Evolutionary conservation across 805 yeast genomes (phyloP), one percentile per base, ranked within the genome.

Genomic region (Ogataea thermomethanolica): DNA sequence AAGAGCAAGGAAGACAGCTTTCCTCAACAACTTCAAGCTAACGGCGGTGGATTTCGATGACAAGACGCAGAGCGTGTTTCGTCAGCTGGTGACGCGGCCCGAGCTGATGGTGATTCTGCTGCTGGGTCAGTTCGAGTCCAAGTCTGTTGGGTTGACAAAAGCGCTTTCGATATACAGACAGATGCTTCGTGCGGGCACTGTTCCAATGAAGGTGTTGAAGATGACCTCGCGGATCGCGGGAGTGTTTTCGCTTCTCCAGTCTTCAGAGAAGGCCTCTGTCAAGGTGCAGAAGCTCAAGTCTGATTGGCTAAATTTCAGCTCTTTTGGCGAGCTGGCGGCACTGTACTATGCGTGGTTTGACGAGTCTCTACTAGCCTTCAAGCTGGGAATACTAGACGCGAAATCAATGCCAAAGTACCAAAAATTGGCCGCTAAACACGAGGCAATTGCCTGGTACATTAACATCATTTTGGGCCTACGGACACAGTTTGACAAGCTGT

Each of bases 261-360:
- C 46, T 13, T 25, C 34, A 6, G 47, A 34, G 4, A 44, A 46
- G 33, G 41, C 43, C 6, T 54, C 55, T 6, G 37, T 22, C 35
- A 57, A 37, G 37, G 33, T 41, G n/a, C 50, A 31, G 39, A 50
- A 21, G 25, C 45, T 69, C 14, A 38, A 53, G 11, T 45, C 53
- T 15, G 50, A 55, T 9, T 67, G 70, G 62, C 50, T 72, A 25
- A 76, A 69, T 39, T 70, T 73, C 51, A 54, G 58, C 25, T 69
- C 76, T 2, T 48, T 81, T 27, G 70, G 73, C 9, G 80, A 82
- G 31, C 46, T 75, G 17, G 62, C 75, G 23, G 73, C 79, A 29
- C 56, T 83, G 4, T 84, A 81, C 58, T 84, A 82, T 59, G 75
- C 81, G 6, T 54, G 79, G 27, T 74, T 74, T 53, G 91, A 84